Percentiles rank a stretch among this genome's conserved stretches.
Conservation (phyloP, 2,329 filamentous ascomycete species). For the Ceratocystiopsis brevicomis region DNA sequence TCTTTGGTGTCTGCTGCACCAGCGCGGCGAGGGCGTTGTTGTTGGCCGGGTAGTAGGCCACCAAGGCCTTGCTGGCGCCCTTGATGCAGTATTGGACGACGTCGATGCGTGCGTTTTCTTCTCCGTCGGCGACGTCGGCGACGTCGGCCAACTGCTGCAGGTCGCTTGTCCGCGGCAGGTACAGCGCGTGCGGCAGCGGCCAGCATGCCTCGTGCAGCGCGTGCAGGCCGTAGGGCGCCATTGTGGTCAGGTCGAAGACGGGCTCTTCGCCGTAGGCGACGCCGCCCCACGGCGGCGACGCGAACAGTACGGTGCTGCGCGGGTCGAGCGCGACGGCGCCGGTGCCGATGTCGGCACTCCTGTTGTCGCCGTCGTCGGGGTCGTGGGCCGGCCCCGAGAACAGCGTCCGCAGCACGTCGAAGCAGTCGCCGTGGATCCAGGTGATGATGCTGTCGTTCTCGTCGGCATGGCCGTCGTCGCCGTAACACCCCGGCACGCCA, state of each 20-base stretch:
- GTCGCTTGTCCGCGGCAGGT: conserved; percentile 70
- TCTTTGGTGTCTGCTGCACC: too few species aligned
- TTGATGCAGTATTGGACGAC: conserved; percentile 84
- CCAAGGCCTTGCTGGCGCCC: conserved; percentile 68
- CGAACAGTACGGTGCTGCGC: conserved; percentile 29
- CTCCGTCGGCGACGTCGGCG: neutral
- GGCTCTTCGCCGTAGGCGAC: conserved; percentile 36
- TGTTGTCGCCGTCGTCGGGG: conserved; percentile 3
- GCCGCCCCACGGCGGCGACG: conserved; percentile 42
- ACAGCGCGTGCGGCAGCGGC: conserved; percentile 47
- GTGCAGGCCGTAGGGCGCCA: conserved; percentile 68
- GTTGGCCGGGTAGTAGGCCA: conserved; percentile 27
- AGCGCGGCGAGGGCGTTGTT: too few species aligned
- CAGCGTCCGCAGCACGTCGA: conserved; percentile 38
- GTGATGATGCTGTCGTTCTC: conserved; percentile 42
- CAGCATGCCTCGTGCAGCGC: conserved; percentile 44
- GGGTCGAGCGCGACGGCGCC: conserved; percentile 20
- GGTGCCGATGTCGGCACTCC: too few species aligned
- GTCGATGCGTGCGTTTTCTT: conserved; percentile 28
- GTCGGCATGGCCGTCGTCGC: too few species aligned
- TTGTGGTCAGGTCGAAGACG: conserved; percentile 65
- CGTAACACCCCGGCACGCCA: conserved; percentile 33
- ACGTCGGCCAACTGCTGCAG: conserved; percentile 55
- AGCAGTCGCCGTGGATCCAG: conserved; percentile 77
- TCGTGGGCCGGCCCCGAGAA: conserved; percentile 10